Evolutionary conservation across 192 early-diverging fungal genomes (phyloP).

Genomic region (Backusella westeae): DNA sequence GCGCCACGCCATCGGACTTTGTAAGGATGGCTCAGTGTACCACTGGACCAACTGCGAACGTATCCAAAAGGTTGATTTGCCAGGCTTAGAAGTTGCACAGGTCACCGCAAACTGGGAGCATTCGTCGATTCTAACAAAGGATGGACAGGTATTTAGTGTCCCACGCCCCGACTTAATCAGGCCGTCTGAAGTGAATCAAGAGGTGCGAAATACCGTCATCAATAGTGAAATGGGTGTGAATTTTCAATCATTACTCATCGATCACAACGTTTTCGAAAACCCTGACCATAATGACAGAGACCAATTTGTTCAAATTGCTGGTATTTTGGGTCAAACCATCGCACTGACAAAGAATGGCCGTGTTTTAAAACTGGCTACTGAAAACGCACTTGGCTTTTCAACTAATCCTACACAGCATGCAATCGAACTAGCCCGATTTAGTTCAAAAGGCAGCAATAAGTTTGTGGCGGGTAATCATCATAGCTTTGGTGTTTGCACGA

Average conservation of each 20-base stretch:
- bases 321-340: constrained; percentile 5
- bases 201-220: background rate
- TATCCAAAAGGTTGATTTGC: constrained; percentile 14
- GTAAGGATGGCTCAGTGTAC: constrained; percentile 16
- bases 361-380: constrained; percentile 10
- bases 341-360: constrained; percentile 9
- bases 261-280: background rate
- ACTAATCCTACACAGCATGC: background rate
- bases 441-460: constrained; percentile 6
- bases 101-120: constrained; percentile 27
- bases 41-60: constrained; percentile 26
- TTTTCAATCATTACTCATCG: background rate
- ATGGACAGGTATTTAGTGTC: constrained; percentile 15
- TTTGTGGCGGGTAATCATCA: constrained; percentile 11
- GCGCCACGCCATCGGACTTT: constrained; percentile 29
- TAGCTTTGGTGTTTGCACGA: constrained; percentile 24
- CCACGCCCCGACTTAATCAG: constrained; percentile 6
- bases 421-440: constrained; percentile 8
- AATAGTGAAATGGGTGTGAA: background rate
- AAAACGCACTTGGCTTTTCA: background rate
- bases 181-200: background rate
- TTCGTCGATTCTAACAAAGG: constrained; percentile 20
- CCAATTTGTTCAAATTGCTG: constrained; percentile 13
- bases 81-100: constrained; percentile 10
- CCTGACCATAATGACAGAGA: background rate